Evolutionary conservation across 768 basidiomycete species (phyloP).

Genomic region (Tricholomella constricta): DNA sequence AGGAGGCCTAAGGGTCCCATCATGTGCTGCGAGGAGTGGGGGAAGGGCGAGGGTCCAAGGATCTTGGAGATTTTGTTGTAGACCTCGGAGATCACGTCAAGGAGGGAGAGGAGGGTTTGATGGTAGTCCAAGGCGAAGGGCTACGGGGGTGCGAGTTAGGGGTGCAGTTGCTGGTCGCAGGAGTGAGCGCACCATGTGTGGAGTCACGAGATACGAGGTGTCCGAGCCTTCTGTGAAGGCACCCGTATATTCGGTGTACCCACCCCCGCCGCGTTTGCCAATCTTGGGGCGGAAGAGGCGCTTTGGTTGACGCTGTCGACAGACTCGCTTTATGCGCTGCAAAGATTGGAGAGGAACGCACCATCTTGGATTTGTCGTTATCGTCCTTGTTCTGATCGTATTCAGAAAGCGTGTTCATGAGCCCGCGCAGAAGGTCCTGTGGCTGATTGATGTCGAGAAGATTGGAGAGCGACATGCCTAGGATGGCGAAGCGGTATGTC

Average conservation of each 20-base stretch:
- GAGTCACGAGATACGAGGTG: constrained; percentile 68
- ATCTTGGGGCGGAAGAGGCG: constrained; percentile 63
- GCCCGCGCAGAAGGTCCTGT: constrained; percentile 74
- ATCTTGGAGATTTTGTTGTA: constrained; percentile 86
- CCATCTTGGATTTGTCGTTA: constrained; percentile 73
- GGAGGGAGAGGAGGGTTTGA: constrained; percentile 83
- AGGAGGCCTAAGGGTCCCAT: constrained; percentile 78
- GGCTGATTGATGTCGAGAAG: constrained; percentile 81
- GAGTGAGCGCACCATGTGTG: constrained; percentile 61
- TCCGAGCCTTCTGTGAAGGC: constrained; percentile 62
- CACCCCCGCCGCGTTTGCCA: constrained; percentile 54
- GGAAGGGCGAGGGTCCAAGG: constrained; percentile 80
- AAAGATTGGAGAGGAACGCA: constrained; percentile 27
- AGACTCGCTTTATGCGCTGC: constrained; percentile 7
- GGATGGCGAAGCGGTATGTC: constrained; percentile 78
- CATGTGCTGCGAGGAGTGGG: constrained; percentile 63
- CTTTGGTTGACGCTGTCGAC: constrained; percentile 35
- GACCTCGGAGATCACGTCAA: constrained; percentile 87
- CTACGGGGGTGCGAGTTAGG: constrained; percentile 37
- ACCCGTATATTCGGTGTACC: constrained; percentile 59
- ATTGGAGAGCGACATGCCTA: constrained; percentile 85
- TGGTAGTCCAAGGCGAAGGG: constrained; percentile 91
- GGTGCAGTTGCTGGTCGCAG: not conserved
- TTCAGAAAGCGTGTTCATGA: constrained; percentile 71
- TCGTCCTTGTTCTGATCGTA: constrained; percentile 81